These are phyloP conservation scores for Carex sylvatica DNA, from an alignment of 202 grass and related monocot species.

Conservation along the genomic window DNA sequence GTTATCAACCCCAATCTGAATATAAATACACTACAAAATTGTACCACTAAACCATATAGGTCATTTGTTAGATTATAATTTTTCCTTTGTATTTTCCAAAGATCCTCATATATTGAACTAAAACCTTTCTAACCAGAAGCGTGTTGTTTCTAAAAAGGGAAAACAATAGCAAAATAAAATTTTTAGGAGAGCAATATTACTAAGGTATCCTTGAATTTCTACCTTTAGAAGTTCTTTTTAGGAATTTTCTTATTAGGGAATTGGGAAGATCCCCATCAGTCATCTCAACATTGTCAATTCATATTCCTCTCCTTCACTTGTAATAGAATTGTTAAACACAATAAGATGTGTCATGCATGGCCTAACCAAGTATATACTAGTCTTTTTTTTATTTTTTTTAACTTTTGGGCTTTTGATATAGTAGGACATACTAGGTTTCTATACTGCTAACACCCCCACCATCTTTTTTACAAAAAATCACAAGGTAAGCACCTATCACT, in stretches of 20 bases:
- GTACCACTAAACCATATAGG: background rate
- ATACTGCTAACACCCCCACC: background rate
- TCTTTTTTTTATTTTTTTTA: background rate
- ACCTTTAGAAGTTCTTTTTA: too few relatives aligned
- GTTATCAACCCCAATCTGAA: background rate
- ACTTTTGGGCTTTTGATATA: background rate
- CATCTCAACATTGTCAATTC: background rate
- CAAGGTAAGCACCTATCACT: background rate
- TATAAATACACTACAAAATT: background rate
- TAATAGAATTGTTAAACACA: background rate
- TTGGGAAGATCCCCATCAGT: too few relatives aligned
- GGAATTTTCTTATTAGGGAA: too few relatives aligned
- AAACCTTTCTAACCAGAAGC: background rate
- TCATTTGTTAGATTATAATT: background rate
- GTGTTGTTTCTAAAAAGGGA: background rate
- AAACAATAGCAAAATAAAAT: background rate
- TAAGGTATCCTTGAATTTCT: background rate
- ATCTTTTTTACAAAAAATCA: background rate
- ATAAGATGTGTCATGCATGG: background rate
- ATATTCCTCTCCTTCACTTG: background rate
- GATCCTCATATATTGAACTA: background rate
- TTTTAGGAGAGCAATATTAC: background rate
- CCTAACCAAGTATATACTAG: background rate
- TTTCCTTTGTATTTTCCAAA: background rate
- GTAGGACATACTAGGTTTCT: background rate